A percentile compares a stretch with the other conserved stretches of the same genome.
These are phyloP conservation scores for Fusarium nelsonii DNA, from an alignment of 2,329 filamentous ascomycete genomes.

Conservation along the genomic window DNA sequence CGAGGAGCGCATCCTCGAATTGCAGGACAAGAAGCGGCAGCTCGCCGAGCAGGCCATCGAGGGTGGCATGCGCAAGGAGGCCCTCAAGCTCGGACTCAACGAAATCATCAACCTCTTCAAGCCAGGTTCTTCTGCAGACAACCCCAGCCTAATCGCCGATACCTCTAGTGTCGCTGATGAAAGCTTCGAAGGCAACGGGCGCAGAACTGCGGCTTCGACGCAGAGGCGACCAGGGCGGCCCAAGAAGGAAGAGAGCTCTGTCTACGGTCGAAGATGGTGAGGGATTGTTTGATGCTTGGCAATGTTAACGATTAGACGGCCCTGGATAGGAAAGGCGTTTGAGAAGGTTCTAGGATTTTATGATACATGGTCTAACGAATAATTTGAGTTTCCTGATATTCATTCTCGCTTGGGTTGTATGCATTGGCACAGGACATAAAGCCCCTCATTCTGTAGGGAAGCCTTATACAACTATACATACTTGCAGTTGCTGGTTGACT, in stretches of 20 bases:
- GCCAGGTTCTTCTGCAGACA: conserved; percentile 61
- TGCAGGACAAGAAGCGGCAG: conserved; percentile 93
- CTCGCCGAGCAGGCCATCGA: conserved; percentile 94
- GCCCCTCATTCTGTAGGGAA: not conserved
- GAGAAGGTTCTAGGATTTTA: conserved; percentile 8
- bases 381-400: not conserved
- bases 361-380: conserved; percentile 15
- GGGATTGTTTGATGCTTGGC: not conserved
- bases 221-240: conserved; percentile 46
- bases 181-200: conserved; percentile 30
- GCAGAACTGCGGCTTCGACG: conserved; percentile 44
- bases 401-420: not conserved
- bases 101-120: conserved; percentile 94
- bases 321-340: conserved; percentile 12
- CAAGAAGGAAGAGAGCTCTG: conserved; percentile 36
- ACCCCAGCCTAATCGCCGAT: conserved; percentile 31
- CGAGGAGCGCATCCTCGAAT: conserved; percentile 92
- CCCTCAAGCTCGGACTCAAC: conserved; percentile 88
- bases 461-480: not conserved
- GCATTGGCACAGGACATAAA: not conserved
- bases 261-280: conserved; percentile 42
- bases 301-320: conserved; percentile 3
- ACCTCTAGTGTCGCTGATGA: conserved; percentile 33
- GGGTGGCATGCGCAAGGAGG: conserved; percentile 76
- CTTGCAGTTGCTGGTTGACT: not conserved